Conservation (phyloP, 1,139 yeast genomes). For the Pichia sp. region DNA sequence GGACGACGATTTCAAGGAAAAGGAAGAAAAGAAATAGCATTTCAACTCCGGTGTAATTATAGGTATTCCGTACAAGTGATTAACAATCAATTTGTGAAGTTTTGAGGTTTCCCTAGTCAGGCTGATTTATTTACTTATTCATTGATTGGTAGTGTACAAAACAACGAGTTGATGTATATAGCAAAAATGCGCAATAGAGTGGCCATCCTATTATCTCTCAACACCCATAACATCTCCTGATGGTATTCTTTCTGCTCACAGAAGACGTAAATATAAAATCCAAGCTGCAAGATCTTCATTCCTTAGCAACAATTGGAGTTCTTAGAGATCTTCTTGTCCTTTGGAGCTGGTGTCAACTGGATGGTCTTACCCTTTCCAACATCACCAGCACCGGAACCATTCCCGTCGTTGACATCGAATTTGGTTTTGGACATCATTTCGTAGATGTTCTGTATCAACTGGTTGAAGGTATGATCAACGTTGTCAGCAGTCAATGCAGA, state of each 20-base stretch:
- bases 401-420: slow-evolving; percentile 63
- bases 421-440: slow-evolving; percentile 87
- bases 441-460: slow-evolving; percentile 83
- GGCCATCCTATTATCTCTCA: too few relatives aligned
- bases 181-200: too few relatives aligned
- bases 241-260: too few relatives aligned
- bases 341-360: slow-evolving; percentile 89
- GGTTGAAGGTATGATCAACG: slow-evolving; percentile 92
- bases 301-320: slow-evolving; percentile 61
- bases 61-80: too few relatives aligned
- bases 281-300: too few relatives aligned
- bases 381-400: slow-evolving; percentile 36
- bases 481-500: slow-evolving; percentile 92
- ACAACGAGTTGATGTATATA: too few relatives aligned
- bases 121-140: not conserved
- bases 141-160: too few relatives aligned
- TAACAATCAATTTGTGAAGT: too few relatives aligned
- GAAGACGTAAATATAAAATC: too few relatives aligned
- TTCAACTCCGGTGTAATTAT: not conserved
- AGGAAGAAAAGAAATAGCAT: slow-evolving; percentile 11
- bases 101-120: too few relatives aligned
- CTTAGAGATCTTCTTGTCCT: slow-evolving; percentile 60
- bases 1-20: slow-evolving; percentile 25
- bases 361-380: slow-evolving; percentile 67
- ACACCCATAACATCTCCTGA: too few relatives aligned